These are phyloP conservation scores for Clavaria fumosa DNA, from an alignment of 768 basidiomycete species.

Conservation along the genomic window DNA sequence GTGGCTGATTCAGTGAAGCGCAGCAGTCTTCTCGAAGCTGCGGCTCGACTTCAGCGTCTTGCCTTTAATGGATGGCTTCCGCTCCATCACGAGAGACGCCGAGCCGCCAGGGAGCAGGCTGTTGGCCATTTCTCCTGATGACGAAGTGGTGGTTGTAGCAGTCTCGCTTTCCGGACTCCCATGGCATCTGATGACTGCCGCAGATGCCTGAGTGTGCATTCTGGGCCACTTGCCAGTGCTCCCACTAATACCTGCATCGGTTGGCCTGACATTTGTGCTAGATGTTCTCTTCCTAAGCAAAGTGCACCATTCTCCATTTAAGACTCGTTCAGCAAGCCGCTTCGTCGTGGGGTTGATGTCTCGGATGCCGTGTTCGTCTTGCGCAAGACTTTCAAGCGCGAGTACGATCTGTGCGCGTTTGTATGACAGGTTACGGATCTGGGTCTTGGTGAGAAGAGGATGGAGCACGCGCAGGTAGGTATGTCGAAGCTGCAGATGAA, in stretches of 20 bases:
- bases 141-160: no score
- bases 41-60: constrained; percentile 45
- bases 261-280: constrained; percentile 14
- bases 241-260: no score
- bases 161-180: no score
- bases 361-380: constrained; percentile 62
- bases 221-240: background rate
- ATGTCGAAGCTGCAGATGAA: constrained; percentile 81
- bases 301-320: constrained; percentile 77
- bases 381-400: constrained; percentile 62
- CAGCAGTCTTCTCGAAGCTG: constrained; percentile 59
- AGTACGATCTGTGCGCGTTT: constrained; percentile 84
- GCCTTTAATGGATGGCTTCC: constrained; percentile 21
- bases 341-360: constrained; percentile 80
- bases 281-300: constrained; percentile 34
- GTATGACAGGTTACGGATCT: constrained; percentile 71
- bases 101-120: constrained; percentile 9
- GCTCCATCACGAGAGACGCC: constrained; percentile 21
- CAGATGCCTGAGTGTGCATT: no score
- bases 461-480: constrained; percentile 95
- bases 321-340: constrained; percentile 83
- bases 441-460: constrained; percentile 88
- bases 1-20: no score
- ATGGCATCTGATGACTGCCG: no score
- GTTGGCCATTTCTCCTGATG: constrained; percentile 7